Conservation (phyloP, 2,329 filamentous ascomycete species). For the Penicillium brasilianum region DNA sequence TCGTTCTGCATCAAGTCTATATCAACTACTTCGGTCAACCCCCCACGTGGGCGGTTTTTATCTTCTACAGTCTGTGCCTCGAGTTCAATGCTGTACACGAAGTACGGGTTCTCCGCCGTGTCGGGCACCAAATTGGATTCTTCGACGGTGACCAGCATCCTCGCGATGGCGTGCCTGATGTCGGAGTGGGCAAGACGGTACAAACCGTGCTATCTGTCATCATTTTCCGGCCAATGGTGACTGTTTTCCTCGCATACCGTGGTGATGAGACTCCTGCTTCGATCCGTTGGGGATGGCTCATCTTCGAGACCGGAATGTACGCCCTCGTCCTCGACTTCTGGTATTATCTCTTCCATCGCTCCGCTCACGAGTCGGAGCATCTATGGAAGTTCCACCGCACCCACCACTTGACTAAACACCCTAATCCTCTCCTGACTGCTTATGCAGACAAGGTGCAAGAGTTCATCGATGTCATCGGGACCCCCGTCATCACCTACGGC, state of each 20-base stretch:
- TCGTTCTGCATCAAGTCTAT: slow-evolving; percentile 46
- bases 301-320: slow-evolving; percentile 48
- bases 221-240: not conserved
- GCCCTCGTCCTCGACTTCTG: slow-evolving; percentile 50
- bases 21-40: slow-evolving; percentile 36
- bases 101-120: slow-evolving; percentile 43
- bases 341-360: slow-evolving; percentile 44
- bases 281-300: slow-evolving; percentile 41
- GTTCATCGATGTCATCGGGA: slow-evolving; percentile 47
- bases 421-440: slow-evolving; percentile 46
- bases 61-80: slow-evolving; percentile 47
- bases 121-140: slow-evolving; percentile 48
- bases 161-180: slow-evolving; percentile 51
- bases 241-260: not conserved
- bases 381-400: slow-evolving; percentile 52
- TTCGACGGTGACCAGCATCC: slow-evolving; percentile 52
- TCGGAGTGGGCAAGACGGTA: slow-evolving; percentile 37
- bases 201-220: not conserved
- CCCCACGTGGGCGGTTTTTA: slow-evolving; percentile 36
- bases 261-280: slow-evolving; percentile 28
- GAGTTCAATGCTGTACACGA: slow-evolving; percentile 48
- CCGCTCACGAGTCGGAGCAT: slow-evolving; percentile 45
- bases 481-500: slow-evolving; percentile 46
- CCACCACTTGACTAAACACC: slow-evolving; percentile 53
- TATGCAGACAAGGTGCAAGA: slow-evolving; percentile 52